A percentile compares a stretch with the other conserved stretches of the same genome.
These are phyloP conservation scores for Yarrowia alimentaria DNA, from an alignment of 805 yeast genomes.

Conservation along the genomic window DNA sequence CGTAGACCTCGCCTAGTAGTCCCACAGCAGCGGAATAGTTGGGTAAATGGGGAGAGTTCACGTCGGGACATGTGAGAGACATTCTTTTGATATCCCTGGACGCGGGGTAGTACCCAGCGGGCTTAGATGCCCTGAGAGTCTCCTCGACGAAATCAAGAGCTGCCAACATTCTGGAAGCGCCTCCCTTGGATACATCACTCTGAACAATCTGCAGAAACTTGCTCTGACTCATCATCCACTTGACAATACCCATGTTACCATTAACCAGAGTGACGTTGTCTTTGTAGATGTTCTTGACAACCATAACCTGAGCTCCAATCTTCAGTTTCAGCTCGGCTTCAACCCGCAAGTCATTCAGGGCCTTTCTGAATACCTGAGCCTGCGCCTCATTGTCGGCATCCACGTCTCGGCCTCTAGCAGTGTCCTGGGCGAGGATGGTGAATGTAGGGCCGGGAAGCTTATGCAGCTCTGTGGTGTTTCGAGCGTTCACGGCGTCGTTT, in stretches of 20 bases:
- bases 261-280: slow-evolving; percentile 68
- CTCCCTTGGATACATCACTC: not conserved
- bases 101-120: not conserved
- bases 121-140: not conserved
- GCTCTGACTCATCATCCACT: slow-evolving; percentile 46
- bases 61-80: slow-evolving; percentile 2
- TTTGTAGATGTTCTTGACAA: slow-evolving; percentile 58
- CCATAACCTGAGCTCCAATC: slow-evolving; percentile 89
- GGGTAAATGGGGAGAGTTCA: not conserved
- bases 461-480: slow-evolving; percentile 58
- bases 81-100: not conserved
- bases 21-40: not conserved
- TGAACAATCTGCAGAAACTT: not conserved
- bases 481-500: slow-evolving; percentile 72
- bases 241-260: slow-evolving; percentile 80
- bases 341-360: slow-evolving; percentile 65
- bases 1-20: not conserved
- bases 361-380: slow-evolving; percentile 38
- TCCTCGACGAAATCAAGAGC: slow-evolving; percentile 10
- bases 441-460: slow-evolving; percentile 50
- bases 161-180: not conserved
- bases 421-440: not conserved
- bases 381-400: slow-evolving; percentile 39
- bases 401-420: slow-evolving; percentile 38
- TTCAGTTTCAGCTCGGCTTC: slow-evolving; percentile 62